Base-by-base conservation (phyloP, 495 filamentous ascomycete species). In the Penicillium desertorum region DNA sequence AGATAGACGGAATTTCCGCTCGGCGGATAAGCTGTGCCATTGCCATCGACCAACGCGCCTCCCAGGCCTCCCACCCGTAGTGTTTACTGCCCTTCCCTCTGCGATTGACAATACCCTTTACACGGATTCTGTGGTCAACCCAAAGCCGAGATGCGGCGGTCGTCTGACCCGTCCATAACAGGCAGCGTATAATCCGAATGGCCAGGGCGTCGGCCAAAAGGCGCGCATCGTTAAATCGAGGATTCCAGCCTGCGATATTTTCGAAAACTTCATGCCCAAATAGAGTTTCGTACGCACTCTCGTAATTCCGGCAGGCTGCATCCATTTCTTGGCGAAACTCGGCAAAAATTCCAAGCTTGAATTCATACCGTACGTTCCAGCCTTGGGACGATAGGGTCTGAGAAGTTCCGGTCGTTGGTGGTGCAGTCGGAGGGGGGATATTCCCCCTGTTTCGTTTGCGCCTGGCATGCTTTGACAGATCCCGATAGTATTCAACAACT, bases 281-380 rank as follows among this genome's bases (percentile, higher is more conserved):
- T 19, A 97, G 69, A 36, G 80, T 85, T 25, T 94, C 91, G 65
- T 96, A 92, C 7, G 91, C 90, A 64, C 85, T 84, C 62, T 92
- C 88, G 60, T 89, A 96, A 52, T 89, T 91, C 30, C 90, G 83
- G 48, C 86, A 76, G 0, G 92, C 92, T 29, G 81, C 84, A 63
- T 96, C 92, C 83, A 92, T 89, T 64, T 97, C 92, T 65, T 90
- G 87, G 12, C 92, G 83, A 59, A 91, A 96, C 66, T 96, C 91
- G 32, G 92, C 90, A 65, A 96, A 89, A 1, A 95, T 78, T 8
- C 89, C 92, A 27, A 90, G 81, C 65, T 97, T 97, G 75, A 93
- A 91, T 63, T 97, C 92, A 67, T 96, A 96, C 2, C 92, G 87
- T 20, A 91, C 85, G 68, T 87, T 90, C 92, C 92, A 97, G 5